Evolutionary conservation across 2,329 filamentous ascomycete genomes (phyloP).

Genomic region (Fusarium tupiense): DNA sequence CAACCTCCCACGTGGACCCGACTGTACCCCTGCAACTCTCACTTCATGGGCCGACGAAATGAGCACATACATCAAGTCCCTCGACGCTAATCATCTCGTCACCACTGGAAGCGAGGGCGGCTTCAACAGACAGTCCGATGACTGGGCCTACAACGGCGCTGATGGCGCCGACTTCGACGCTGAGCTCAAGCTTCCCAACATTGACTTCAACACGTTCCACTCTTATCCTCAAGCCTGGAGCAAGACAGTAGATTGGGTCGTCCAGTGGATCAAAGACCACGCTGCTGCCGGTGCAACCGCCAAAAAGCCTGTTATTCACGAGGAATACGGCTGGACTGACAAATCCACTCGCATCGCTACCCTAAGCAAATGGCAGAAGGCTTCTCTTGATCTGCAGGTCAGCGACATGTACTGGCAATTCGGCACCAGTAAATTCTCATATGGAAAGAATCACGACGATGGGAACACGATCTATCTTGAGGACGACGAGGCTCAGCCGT

Average conservation of each 20-base stretch:
- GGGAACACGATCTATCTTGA: constrained; percentile 67
- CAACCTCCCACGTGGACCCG: constrained; percentile 54
- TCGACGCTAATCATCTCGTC: constrained; percentile 63
- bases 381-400: constrained; percentile 57
- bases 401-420: constrained; percentile 67
- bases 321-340: constrained; percentile 55
- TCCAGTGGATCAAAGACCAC: constrained; percentile 65
- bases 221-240: constrained; percentile 66
- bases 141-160: constrained; percentile 57
- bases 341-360: constrained; percentile 57
- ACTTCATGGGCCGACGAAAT: constrained; percentile 63
- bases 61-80: constrained; percentile 62
- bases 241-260: constrained; percentile 62
- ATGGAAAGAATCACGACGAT: constrained; percentile 64
- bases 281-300: constrained; percentile 50
- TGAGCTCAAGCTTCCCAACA: constrained; percentile 54
- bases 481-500: constrained; percentile 55
- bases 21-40: constrained; percentile 55
- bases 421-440: constrained; percentile 61
- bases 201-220: constrained; percentile 67
- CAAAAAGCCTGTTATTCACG: constrained; percentile 58
- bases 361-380: constrained; percentile 60
- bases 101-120: constrained; percentile 69
- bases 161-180: constrained; percentile 65
- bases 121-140: constrained; percentile 56